Conservation (phyloP, 352 stramenopile species). For the Phytopythium sindhum region DNA sequence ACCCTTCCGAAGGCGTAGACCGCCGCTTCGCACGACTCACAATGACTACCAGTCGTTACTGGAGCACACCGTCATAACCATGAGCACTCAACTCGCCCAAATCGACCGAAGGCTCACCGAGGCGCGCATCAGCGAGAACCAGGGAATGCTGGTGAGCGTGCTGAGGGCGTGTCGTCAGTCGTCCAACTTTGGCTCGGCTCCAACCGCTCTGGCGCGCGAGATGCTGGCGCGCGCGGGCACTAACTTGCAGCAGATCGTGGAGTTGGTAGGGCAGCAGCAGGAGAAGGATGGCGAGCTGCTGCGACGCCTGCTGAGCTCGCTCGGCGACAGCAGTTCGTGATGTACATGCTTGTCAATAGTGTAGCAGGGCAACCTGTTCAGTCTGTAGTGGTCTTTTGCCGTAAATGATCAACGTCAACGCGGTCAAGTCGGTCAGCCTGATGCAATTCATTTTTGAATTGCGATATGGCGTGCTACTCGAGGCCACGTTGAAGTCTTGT, state of each 20-base stretch:
- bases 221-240: not conserved
- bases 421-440: not conserved
- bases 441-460: not conserved
- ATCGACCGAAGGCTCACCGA: not conserved
- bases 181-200: not conserved
- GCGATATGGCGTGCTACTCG: not conserved
- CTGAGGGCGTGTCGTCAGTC: not conserved
- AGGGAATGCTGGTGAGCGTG: constrained; percentile 1
- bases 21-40: not conserved
- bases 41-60: not conserved
- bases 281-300: not conserved
- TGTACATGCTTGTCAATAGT: not conserved
- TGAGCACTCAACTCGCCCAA: not conserved
- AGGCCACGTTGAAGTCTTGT: not conserved
- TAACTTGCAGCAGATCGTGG: constrained; percentile 1
- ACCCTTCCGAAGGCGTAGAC: too few species aligned
- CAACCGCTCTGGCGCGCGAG: not conserved
- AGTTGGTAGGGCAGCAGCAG: not conserved
- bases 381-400: too few species aligned
- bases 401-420: not conserved
- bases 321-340: not conserved
- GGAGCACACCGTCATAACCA: not conserved
- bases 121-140: constrained; percentile 2
- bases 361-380: too few species aligned
- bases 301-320: not conserved